Evolutionary conservation across 768 basidiomycete genomes (phyloP), one percentile per base, ranked within the genome.

Genomic region (Amanita muscaria): DNA sequence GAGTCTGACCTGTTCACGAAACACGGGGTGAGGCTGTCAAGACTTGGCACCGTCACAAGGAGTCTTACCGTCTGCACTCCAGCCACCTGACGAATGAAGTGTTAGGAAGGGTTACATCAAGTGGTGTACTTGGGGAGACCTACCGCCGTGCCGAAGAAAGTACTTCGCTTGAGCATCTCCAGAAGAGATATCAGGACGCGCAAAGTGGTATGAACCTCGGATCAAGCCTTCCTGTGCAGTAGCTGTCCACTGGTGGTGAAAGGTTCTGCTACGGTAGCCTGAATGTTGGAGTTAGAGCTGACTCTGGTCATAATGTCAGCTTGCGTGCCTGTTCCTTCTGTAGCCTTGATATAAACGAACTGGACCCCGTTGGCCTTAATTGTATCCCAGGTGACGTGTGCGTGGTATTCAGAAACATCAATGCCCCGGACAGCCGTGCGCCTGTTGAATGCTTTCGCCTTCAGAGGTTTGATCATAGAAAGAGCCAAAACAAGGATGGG

Each of bases 271-370:
- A 4, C 15, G 59, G 53, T 68, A 79, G 1, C 58, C 63, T 67
- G 33, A 15, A 39, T 21, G 25, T 27, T 7, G 8, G 5, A 29
- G 6, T 15, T 4, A 14, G 10, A 12, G 16, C 6, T n/a, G n/a
- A n/a, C n/a, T n/a, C n/a, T n/a, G n/a, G 6, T 10, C 7, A 23
- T 15, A 12, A 42, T 4, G 10, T 16, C 22, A 27, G 11, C 25
- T 27, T 16, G 52, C 64, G 44, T 40, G 76, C 76, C 54, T 15
- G 67, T 77, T 7, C 73, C 73, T 56, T 83, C 79, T 3, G 79
- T 83, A 8, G 79, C 80, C 56, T 82, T 83, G 69, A 83, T 80
- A 54, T 69, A 81, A 2, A 63, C 75, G 51, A 79, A 83, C 10
- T 62, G 44, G 22, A 79, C 56, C 3, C 76, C 79, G 48, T 74